Percentiles rank a stretch among this genome's conserved stretches.
Conservation (phyloP, 2,329 filamentous ascomycete species). For the Byssothecium circinans region DNA sequence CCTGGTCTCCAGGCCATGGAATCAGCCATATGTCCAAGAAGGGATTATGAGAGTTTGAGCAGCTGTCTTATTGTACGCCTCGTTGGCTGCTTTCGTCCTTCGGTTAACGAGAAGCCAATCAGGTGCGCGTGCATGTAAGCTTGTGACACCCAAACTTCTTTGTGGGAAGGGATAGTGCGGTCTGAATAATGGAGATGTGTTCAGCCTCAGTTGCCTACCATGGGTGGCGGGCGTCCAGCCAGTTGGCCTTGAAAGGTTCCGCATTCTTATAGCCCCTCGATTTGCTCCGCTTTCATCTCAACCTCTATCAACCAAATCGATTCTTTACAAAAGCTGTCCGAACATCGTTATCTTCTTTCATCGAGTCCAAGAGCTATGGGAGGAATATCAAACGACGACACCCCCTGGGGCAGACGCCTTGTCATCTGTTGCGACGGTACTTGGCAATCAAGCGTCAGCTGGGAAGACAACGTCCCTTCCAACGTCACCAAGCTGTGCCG, state of each 20-base stretch:
- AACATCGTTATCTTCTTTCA: background rate
- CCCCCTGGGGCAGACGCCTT: slow-evolving; percentile 36
- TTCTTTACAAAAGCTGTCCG: background rate
- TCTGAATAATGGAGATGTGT: background rate
- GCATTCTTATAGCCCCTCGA: slow-evolving; percentile 1
- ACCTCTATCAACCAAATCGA: background rate
- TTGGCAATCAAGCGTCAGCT: slow-evolving; percentile 39
- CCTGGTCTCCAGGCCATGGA: too few relatives aligned
- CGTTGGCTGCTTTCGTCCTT: background rate
- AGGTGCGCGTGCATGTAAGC: background rate
- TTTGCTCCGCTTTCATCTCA: background rate
- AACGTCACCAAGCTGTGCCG: slow-evolving; percentile 42
- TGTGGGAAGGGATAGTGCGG: background rate
- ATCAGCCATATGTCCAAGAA: too few relatives aligned
- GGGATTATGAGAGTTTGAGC: background rate
- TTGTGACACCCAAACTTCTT: background rate
- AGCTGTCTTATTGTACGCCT: too few relatives aligned
- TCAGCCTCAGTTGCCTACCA: background rate
- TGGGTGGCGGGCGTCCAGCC: too few relatives aligned
- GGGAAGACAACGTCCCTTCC: slow-evolving; percentile 36
- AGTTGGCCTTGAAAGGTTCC: background rate
- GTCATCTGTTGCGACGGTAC: slow-evolving; percentile 43
- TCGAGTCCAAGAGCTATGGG: background rate
- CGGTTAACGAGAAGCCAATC: background rate
- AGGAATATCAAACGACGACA: slow-evolving; percentile 18